phyloP scores from a whole-genome alignment of 306 rosid species.

The Cucumis melo region DNA sequence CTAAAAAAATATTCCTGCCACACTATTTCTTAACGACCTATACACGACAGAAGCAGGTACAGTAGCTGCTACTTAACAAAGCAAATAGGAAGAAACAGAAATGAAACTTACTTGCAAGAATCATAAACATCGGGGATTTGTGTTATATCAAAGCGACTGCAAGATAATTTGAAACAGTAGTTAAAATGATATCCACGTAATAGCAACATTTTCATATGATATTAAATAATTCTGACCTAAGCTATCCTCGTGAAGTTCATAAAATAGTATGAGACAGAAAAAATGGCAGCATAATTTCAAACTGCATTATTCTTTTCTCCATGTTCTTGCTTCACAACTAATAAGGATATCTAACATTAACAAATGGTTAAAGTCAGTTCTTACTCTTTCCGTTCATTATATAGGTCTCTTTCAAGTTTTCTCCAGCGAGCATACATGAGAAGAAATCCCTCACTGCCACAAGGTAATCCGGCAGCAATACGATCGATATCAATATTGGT shows the following conservation, averaged over 20 bases:
- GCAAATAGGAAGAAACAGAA: constrained; percentile 7
- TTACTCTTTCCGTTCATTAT: constrained; percentile 91
- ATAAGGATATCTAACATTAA: not conserved
- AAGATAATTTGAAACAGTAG: constrained; percentile 20
- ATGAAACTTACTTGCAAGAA: constrained; percentile 84
- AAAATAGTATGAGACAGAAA: not conserved
- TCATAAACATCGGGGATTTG: constrained; percentile 98
- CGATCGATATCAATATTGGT: constrained; percentile 87
- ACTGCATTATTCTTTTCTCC: not conserved
- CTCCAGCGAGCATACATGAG: constrained; percentile 99
- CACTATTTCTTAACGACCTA: not conserved
- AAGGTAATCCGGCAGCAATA: constrained; percentile 95
- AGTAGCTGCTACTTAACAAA: not conserved
- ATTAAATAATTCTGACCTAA: not conserved
- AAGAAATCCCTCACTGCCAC: constrained; percentile 97
- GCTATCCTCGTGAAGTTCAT: not conserved
- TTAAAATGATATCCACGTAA: not conserved
- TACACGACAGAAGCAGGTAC: not conserved
- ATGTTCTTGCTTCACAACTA: not conserved
- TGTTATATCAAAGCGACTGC: constrained; percentile 82
- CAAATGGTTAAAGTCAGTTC: constrained; percentile 16
- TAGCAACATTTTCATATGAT: not conserved
- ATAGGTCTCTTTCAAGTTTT: constrained; percentile 90
- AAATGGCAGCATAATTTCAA: not conserved
- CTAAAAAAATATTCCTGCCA: not conserved